Conservation (phyloP, 208 protist species). For the Polymyxa betae region DNA sequence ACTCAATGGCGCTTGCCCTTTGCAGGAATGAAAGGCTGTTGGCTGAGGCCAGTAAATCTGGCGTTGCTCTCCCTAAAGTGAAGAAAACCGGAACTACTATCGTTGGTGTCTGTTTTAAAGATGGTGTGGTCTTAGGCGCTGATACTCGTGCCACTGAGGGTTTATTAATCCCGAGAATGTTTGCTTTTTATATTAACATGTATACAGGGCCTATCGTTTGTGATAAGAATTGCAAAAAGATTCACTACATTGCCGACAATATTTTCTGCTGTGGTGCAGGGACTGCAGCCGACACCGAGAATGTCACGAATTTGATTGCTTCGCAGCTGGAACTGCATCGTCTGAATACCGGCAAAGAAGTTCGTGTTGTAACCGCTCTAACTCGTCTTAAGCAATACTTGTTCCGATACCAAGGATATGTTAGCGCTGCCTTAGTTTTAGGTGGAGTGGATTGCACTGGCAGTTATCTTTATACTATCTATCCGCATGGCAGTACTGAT, state of each 20-base stretch:
- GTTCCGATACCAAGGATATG: constrained; percentile 96
- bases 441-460: constrained; percentile 97
- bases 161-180: background rate
- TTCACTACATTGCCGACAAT: constrained; percentile 99
- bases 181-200: background rate
- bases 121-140: constrained; percentile 98
- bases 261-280: constrained; percentile 99
- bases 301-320: constrained; percentile 84
- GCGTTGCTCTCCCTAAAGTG: constrained; percentile 72
- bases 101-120: constrained; percentile 94
- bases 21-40: background rate
- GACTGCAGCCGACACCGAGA: constrained; percentile 97
- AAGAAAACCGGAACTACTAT: constrained; percentile 99
- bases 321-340: constrained; percentile 91
- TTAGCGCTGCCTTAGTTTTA: constrained; percentile 97
- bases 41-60: background rate
- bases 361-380: constrained; percentile 92
- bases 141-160: constrained; percentile 99
- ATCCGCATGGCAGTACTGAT: constrained; percentile 95
- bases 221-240: constrained; percentile 99
- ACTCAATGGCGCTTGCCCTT: background rate
- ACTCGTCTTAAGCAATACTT: constrained; percentile 96
- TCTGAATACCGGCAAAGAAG: constrained; percentile 83
- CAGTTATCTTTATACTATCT: constrained; percentile 86
- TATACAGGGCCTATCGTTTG: constrained; percentile 90